These are phyloP conservation scores for Geosmithia morbida DNA, from an alignment of 2,329 filamentous ascomycete species.

Conservation along the genomic window DNA sequence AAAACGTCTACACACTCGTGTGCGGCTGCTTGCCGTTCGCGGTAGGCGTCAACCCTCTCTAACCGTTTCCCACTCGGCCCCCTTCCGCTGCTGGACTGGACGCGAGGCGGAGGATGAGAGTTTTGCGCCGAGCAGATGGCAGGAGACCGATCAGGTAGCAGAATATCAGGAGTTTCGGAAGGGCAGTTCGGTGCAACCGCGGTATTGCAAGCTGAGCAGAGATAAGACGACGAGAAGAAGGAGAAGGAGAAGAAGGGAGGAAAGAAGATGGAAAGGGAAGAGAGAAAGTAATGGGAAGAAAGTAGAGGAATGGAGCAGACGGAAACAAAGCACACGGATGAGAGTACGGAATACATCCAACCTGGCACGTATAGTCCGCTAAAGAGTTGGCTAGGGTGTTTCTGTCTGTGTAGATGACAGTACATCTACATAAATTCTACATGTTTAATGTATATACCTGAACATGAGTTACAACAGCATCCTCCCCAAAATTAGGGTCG, in stretches of 20 bases:
- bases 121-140: background rate
- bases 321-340: background rate
- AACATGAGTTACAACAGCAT: background rate
- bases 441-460: too few relatives aligned
- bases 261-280: background rate
- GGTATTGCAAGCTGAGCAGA: too few relatives aligned
- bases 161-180: too few relatives aligned
- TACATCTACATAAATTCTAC: too few relatives aligned
- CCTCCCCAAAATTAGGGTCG: background rate
- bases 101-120: background rate
- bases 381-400: too few relatives aligned
- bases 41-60: background rate
- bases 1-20: background rate
- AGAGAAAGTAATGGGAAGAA: too few relatives aligned
- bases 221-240: too few relatives aligned
- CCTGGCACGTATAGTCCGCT: background rate
- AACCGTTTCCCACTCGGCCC: background rate
- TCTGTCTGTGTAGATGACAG: too few relatives aligned
- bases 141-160: background rate
- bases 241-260: too few relatives aligned
- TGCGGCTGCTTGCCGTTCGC: background rate
- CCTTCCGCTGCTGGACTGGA: background rate
- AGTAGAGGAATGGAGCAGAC: too few relatives aligned
- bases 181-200: too few relatives aligned
- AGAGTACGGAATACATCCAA: background rate